Evolutionary conservation across 2,329 filamentous ascomycete species (phyloP), one percentile per base, ranked within the genome.

Genomic region (Cladophialophora carrionii): DNA sequence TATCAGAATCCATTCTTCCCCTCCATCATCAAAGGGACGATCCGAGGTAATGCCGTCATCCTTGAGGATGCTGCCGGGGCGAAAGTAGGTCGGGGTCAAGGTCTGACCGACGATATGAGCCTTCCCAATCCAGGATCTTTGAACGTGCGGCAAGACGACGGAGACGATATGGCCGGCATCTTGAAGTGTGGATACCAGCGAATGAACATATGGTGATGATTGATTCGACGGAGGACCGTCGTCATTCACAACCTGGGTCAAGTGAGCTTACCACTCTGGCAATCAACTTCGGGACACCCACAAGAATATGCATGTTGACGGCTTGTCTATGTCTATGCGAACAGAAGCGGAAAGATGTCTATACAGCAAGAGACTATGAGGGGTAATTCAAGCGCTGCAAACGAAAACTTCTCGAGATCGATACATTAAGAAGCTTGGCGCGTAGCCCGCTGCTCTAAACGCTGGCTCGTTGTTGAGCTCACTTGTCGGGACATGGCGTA

Each of bases 41-140:
- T 82, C 78, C 75, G 90, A 88, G 52, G 84, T 87, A 17, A 87
- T 88, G 61, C 90, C 90, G 68, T 91, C 87, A 59, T 88, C 85
- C 69, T 85, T 76, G 70, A 84, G 80, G 1, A 88, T 79, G 2
- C 84, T 85, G 12, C 83, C 84, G 0, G 87, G 87, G 0, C 89
- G 89, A 81, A 92, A 96, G 81, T 96, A 96, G 31, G 86, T 84
- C 8, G 92, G 92, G 75, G 89, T 91, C 67, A 96, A 86, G 9
- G 90, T 90, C 76, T 94, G 89, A 63, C 93, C 93, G 73, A 98
- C 92, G 74, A 98, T 90, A 78, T 98, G 95, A 2, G 95, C 95
- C 82, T 99, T 99, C 72, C 93, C 93, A 73, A 99, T 98, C 95
- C 95, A 99, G 63, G 92, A 96, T 68, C 94, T 88, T 79, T 99